Conservation (phyloP, 768 basidiomycete genomes). For the Calocybe gangraenosa region DNA sequence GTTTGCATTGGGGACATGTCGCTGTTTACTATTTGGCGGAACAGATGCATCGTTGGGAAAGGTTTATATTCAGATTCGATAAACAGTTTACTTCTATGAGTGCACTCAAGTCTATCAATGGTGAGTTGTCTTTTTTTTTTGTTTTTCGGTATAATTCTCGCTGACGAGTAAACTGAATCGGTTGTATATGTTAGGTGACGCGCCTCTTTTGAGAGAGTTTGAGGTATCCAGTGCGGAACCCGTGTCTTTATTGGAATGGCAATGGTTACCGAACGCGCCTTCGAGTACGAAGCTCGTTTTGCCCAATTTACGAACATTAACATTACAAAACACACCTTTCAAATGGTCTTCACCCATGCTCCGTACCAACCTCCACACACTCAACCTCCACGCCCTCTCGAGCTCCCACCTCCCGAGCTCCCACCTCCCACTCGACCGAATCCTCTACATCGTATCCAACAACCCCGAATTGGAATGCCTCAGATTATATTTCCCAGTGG, state of each 20-base stretch:
- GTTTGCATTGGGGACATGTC: conserved; percentile 76
- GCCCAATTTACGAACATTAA: conserved; percentile 50
- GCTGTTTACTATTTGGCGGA: conserved; percentile 75
- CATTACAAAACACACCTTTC: conserved; percentile 70
- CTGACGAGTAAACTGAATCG: too few species aligned
- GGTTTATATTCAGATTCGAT: conserved; percentile 78
- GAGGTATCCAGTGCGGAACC: conserved; percentile 72
- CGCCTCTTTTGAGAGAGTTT: conserved; percentile 71
- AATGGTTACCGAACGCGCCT: conserved; percentile 63
- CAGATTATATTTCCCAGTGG: conserved; percentile 57
- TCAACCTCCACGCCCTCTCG: conserved; percentile 64
- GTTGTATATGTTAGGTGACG: conserved; percentile 46
- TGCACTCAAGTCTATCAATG: conserved; percentile 69
- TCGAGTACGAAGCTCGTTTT: conserved; percentile 30
- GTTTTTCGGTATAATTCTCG: too few species aligned
- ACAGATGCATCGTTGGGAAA: conserved; percentile 79
- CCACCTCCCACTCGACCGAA: conserved; percentile 62
- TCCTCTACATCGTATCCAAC: conserved; percentile 58
- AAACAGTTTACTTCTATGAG: conserved; percentile 70
- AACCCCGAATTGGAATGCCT: conserved; percentile 56
- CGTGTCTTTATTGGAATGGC: conserved; percentile 62
- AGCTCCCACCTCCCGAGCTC: too few species aligned
- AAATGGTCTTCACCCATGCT: conserved; percentile 77
- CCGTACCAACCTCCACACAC: conserved; percentile 47
- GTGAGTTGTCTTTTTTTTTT: conserved; percentile 32